A percentile compares a stretch with the other conserved stretches of the same genome.
Conservation (phyloP, 169 alveolate species). For the Perkinsus olseni region DNA sequence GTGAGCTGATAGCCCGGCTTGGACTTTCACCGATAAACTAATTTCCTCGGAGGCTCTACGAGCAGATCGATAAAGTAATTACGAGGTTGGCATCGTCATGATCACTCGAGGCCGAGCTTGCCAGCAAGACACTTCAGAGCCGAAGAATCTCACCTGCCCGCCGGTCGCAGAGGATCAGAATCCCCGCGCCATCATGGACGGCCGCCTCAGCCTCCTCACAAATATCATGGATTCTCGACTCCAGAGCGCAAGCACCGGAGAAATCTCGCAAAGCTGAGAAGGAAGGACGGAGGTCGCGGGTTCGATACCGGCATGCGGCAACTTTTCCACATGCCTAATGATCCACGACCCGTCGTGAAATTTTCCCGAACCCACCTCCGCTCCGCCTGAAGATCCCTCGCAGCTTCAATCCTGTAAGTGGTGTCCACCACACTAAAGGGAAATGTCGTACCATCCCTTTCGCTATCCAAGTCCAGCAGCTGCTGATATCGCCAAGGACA, state of each 20-base stretch:
- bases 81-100: no score
- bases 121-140: not conserved
- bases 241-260: not conserved
- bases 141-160: not conserved
- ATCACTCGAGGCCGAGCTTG: not conserved
- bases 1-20: no score
- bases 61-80: no score
- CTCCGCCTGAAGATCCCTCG: not conserved
- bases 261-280: not conserved
- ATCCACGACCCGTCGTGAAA: no score
- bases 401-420: not conserved
- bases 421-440: not conserved
- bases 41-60: no score
- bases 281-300: not conserved
- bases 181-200: not conserved
- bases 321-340: no score
- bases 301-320: not conserved
- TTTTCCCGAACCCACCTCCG: not conserved
- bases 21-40: no score
- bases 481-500: not conserved
- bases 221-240: not conserved
- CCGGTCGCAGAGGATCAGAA: not conserved
- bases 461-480: not conserved
- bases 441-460: not conserved
- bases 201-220: conserved; percentile 10